A percentile compares a stretch with the other conserved stretches of the same genome.
These are phyloP conservation scores for Nicotiana tomentosiformis DNA, from an alignment of 257 asterid genomes.

Conservation along the genomic window DNA sequence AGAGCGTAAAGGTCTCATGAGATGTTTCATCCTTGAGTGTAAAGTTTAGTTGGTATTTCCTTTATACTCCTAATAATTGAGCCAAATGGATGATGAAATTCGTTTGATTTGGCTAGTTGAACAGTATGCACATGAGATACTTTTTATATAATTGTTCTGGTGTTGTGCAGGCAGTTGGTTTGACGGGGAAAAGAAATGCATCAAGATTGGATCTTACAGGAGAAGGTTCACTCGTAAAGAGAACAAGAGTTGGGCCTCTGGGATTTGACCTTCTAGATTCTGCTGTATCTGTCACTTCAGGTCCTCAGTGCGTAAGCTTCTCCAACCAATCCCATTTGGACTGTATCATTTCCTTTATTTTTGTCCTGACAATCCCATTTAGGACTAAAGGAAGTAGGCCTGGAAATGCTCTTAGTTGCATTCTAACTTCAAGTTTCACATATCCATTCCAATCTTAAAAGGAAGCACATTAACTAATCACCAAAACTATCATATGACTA, in stretches of 20 bases:
- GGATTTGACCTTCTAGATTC: conserved; percentile 92
- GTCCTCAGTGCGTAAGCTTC: conserved; percentile 97
- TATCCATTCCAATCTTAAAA: neutral
- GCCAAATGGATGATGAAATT: neutral
- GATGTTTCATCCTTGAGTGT: neutral
- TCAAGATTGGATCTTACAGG: conserved; percentile 73
- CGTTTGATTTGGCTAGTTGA: neutral
- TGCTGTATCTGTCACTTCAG: conserved; percentile 70
- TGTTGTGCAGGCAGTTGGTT: conserved; percentile 53
- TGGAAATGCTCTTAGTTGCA: neutral
- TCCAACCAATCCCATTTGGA: conserved; percentile 22
- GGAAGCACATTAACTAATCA: neutral
- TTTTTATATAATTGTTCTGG: neutral
- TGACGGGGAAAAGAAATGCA: conserved; percentile 44
- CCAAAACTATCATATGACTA: neutral
- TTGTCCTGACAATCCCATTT: neutral
- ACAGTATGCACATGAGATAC: neutral
- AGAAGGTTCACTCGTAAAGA: conserved; percentile 47
- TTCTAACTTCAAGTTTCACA: conserved; percentile 4
- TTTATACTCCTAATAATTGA: neutral
- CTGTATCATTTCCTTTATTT: neutral
- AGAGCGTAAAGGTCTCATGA: neutral
- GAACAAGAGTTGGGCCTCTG: conserved; percentile 86
- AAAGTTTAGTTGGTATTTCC: neutral
- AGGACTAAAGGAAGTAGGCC: neutral